Percentiles rank a stretch among this genome's conserved stretches.
Evolutionary conservation across 768 basidiomycete species (phyloP).

Genomic region (Amanita exitialis): DNA sequence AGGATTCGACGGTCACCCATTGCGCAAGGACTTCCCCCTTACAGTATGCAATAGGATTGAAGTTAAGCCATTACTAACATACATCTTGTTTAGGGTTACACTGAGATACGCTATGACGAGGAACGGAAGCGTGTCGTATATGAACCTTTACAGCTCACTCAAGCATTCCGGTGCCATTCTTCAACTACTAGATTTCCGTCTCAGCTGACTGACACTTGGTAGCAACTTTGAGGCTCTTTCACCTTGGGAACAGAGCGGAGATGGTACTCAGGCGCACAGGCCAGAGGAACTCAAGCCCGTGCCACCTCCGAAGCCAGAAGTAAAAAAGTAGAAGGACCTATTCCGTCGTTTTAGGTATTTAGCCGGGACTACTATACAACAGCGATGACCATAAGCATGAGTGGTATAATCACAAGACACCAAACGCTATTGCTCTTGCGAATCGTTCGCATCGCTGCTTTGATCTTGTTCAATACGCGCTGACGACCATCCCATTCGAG

Average conservation of each 20-base stretch:
- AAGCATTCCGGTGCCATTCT: conserved; percentile 80
- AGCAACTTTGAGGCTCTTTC: conserved; percentile 91
- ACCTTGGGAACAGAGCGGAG: conserved; percentile 94
- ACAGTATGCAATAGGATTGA: conserved; percentile 45
- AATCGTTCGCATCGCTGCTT: conserved; percentile 8
- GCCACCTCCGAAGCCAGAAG: conserved; percentile 63
- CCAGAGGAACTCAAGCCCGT: conserved; percentile 72
- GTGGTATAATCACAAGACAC: conserved; percentile 5
- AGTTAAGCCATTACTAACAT: conserved; percentile 2
- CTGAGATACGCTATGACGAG: conserved; percentile 96
- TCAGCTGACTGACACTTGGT: conserved; percentile 2
- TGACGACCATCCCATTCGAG: conserved; percentile 66
- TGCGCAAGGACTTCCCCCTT: conserved; percentile 97
- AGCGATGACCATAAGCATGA: conserved; percentile 4
- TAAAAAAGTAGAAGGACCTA: conserved; percentile 53
- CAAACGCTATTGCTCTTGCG: conserved; percentile 10
- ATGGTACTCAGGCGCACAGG: conserved; percentile 34
- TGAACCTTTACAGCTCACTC: conserved; percentile 94
- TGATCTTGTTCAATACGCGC: conserved; percentile 13
- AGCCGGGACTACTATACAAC: conserved; percentile 1
- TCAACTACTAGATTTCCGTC: neutral
- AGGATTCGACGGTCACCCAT: conserved; percentile 96
- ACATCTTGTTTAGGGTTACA: conserved; percentile 67
- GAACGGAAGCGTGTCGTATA: conserved; percentile 96
- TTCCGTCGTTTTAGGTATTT: neutral